Conservation (phyloP, 2,329 filamentous ascomycete genomes). For the Ophiocordyceps sinensis region DNA sequence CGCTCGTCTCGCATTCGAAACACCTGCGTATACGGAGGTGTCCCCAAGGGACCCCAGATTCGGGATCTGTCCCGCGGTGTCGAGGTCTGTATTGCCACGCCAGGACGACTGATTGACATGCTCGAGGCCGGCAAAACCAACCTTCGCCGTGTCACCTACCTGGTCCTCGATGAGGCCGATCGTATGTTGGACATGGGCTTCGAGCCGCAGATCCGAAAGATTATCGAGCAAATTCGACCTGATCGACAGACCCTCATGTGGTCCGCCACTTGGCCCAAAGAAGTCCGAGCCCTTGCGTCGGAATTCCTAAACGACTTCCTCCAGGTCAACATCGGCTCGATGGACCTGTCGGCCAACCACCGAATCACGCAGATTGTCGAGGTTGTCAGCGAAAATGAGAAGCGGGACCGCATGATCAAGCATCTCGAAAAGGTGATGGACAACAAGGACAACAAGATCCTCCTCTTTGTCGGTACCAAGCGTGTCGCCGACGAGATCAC, state of each 20-base stretch:
- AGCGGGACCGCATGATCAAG: slow-evolving; percentile 94
- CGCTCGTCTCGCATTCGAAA: slow-evolving; percentile 96
- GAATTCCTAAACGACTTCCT: slow-evolving; percentile 95
- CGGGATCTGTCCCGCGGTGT: slow-evolving; percentile 89
- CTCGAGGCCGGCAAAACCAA: slow-evolving; percentile 96
- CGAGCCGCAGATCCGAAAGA: slow-evolving; percentile 98
- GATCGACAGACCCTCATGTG: slow-evolving; percentile 99
- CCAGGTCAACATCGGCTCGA: slow-evolving; percentile 95
- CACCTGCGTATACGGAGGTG: slow-evolving; percentile 97
- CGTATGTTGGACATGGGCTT: slow-evolving; percentile 99
- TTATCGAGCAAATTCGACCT: slow-evolving; percentile 91
- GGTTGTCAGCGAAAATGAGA: slow-evolving; percentile 91
- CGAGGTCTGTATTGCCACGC: slow-evolving; percentile 96
- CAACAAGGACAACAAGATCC: slow-evolving; percentile 83
- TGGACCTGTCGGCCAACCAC: slow-evolving; percentile 94
- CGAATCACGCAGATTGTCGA: slow-evolving; percentile 96
- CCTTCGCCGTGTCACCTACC: slow-evolving; percentile 91
- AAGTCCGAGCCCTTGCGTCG: slow-evolving; percentile 79
- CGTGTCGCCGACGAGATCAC: slow-evolving; percentile 97
- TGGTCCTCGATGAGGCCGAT: slow-evolving; percentile 97
- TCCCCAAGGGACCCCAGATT: slow-evolving; percentile 94
- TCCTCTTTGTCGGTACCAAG: slow-evolving; percentile 90
- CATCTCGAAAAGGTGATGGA: slow-evolving; percentile 98
- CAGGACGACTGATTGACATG: slow-evolving; percentile 96
- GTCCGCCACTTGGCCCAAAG: slow-evolving; percentile 98